Percentiles rank a stretch among this genome's conserved stretches.
Conservation (phyloP, 495 filamentous ascomycete genomes). For the Penicillium antarcticum region DNA sequence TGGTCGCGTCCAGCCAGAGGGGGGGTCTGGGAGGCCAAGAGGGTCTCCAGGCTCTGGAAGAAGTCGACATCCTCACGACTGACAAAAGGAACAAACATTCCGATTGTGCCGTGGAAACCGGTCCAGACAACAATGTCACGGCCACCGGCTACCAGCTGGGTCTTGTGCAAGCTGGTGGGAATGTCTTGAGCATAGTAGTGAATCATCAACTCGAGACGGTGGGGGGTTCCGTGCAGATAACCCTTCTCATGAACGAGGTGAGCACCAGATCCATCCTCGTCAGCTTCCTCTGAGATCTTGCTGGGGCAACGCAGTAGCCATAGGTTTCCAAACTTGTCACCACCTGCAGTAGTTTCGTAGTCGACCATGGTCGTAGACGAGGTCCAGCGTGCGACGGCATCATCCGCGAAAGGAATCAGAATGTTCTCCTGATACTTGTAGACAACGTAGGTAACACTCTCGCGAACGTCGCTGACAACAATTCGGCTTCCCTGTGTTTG, state of each 20-base stretch:
- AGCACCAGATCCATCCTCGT: slow-evolving; percentile 88
- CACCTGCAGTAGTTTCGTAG: slow-evolving; percentile 92
- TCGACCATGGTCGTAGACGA: slow-evolving; percentile 89
- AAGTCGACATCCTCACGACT: slow-evolving; percentile 93
- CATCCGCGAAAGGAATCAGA: slow-evolving; percentile 88
- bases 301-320: slow-evolving; percentile 87
- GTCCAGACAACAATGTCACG: slow-evolving; percentile 91
- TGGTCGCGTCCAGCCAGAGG: slow-evolving; percentile 91
- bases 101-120: slow-evolving; percentile 89
- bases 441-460: slow-evolving; percentile 86
- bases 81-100: slow-evolving; percentile 85
- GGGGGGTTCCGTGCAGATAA: slow-evolving; percentile 85
- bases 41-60: slow-evolving; percentile 88
- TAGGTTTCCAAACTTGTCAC: slow-evolving; percentile 96
- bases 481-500: slow-evolving; percentile 92
- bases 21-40: slow-evolving; percentile 78
- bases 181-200: slow-evolving; percentile 93
- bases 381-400: slow-evolving; percentile 84
- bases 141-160: slow-evolving; percentile 85
- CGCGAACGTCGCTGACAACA: slow-evolving; percentile 84
- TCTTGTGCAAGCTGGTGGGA: slow-evolving; percentile 84
- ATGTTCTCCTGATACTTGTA: slow-evolving; percentile 91
- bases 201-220: slow-evolving; percentile 76
- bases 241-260: slow-evolving; percentile 83
- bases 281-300: slow-evolving; percentile 81